These are phyloP conservation scores for Camptophora hylomeconis DNA, from an alignment of 2,329 filamentous ascomycete species.

Conservation along the genomic window DNA sequence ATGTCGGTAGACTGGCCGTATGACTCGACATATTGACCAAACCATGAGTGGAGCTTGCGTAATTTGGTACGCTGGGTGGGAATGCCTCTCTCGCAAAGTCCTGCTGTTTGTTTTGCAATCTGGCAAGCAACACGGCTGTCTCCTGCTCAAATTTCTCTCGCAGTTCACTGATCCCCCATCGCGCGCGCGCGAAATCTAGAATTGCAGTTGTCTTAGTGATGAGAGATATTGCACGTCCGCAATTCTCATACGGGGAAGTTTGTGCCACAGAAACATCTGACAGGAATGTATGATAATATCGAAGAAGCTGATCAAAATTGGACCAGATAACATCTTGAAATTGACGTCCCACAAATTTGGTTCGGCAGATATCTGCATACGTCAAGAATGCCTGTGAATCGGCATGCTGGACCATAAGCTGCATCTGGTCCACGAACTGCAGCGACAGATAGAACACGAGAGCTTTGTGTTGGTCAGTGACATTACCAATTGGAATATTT, in stretches of 20 bases:
- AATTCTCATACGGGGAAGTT: conserved; percentile 11
- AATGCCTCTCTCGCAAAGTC: conserved; percentile 3
- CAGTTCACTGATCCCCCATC: conserved; percentile 15
- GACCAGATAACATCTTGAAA: conserved; percentile 44
- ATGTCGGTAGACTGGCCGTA: no score
- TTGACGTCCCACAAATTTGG: conserved; percentile 54
- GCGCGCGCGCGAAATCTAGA: conserved; percentile 13
- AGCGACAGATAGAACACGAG: conserved; percentile 79
- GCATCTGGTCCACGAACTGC: conserved; percentile 65
- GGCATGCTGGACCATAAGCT: conserved; percentile 49
- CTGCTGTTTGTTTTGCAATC: conserved; percentile 12
- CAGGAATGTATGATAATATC: conserved; percentile 9
- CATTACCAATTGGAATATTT: conserved; percentile 46
- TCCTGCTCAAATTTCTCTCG: conserved; percentile 15
- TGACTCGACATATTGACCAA: no score
- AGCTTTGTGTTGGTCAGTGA: conserved; percentile 63
- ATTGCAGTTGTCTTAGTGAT: conserved; percentile 15
- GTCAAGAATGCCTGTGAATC: conserved; percentile 58
- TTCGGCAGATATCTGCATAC: conserved; percentile 75
- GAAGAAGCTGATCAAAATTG: conserved; percentile 35
- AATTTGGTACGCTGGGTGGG: no score
- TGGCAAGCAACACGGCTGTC: conserved; percentile 15
- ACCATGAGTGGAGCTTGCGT: no score
- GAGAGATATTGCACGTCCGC: conserved; percentile 11
- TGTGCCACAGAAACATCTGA: conserved; percentile 5